Evolutionary conservation across 148 eudicot genomes (phyloP), one percentile per base, ranked within the genome.

Genomic region (Cornus controversa): DNA sequence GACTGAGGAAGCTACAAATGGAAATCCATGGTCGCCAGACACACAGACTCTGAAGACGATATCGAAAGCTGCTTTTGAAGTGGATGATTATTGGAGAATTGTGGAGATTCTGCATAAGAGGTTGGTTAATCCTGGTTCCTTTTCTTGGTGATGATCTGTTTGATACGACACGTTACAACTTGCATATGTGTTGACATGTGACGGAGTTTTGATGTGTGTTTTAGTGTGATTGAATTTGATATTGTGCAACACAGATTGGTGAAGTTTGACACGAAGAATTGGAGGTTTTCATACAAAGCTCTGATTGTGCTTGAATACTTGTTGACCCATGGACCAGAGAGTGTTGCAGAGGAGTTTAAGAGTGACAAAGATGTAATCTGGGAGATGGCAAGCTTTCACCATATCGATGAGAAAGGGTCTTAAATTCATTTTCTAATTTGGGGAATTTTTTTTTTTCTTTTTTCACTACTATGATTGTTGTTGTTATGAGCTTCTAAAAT

Each of bases 31-130:
- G 82, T 88, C 89, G 95, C 99, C 99, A 0, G 93, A 90, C 71
- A 66, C 95, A 8, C 85, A 81, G 28, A 88, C 87, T 10, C 83
- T 93, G 50, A 89, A 89, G 79, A 77, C 86, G 79, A 91, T 96
- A 80, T 93, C 98, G 0, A 80, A 79, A 66, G 90, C 97, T 71
- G 98, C 99, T 80, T 96, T 96, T 70, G 99, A 93, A 78, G 83
- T 96, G 20, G 99, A 96, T 86, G 99, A 93, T 84, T 96, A 92
- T 69, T 92, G 91, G 90, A 89, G 99, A 63, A 91, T 96, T 73
- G 94, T 92, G n/a, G 91, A 88, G 69, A 90, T 96, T 82, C 84
- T 96, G 47, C 99, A 91, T 65, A 82, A 74, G 71, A 91, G 90
- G 99, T 96, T 47, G 66, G 4, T 31, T 2, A 72, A 40, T 27